Evolutionary conservation across 768 basidiomycete genomes (phyloP), one percentile per base, ranked within the genome.

Genomic region (Trametes coccinea): DNA sequence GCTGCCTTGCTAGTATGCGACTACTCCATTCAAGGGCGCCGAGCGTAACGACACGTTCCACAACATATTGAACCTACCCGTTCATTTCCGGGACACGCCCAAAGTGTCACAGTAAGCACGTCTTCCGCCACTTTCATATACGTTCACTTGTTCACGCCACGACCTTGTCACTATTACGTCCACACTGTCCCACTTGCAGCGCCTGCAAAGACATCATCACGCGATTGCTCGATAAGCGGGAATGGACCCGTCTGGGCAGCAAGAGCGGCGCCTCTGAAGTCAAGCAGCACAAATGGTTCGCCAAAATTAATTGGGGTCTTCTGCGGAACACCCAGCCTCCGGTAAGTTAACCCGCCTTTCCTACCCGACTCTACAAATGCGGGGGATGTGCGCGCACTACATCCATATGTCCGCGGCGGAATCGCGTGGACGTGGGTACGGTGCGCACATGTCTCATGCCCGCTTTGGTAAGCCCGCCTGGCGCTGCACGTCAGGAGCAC

Each of bases 261-360:
- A 88, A 84, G 76, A 93, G 88, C 67, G 97, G 97, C 30, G 97
- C 97, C 59, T 96, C 94, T 72, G 97, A 99, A 76, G 95, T 99
- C 69, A 99, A 98, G 79, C 89, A 92, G 60, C 97, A 98, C 83
- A 95, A 93, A 73, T 99, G 97, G 97, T 99, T 99, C 79, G 78
- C 80, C 31, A 94, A 93, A 69, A 87, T 96, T 72, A 95, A 93
- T 77, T 99, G 96, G 97, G 97, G 96, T 27, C 80, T 99, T 58
- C 77, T 99, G 72, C 83, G 97, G 67, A 90, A 98, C 75, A 89
- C 86, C 67, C 87, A 87, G 71, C 97, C 97, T 56, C 97, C 97
- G 78, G 93, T 95, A 76, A 70, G 93, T 73, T 16, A 40, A 17
- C 29, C 17, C 52, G 41, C 60, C 51, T 39, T 29, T 22, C 41